A percentile compares a stretch with the other conserved stretches of the same genome.
Conservation (phyloP, 805 yeast species). For the Hanseniaspora jakobsenii region DNA sequence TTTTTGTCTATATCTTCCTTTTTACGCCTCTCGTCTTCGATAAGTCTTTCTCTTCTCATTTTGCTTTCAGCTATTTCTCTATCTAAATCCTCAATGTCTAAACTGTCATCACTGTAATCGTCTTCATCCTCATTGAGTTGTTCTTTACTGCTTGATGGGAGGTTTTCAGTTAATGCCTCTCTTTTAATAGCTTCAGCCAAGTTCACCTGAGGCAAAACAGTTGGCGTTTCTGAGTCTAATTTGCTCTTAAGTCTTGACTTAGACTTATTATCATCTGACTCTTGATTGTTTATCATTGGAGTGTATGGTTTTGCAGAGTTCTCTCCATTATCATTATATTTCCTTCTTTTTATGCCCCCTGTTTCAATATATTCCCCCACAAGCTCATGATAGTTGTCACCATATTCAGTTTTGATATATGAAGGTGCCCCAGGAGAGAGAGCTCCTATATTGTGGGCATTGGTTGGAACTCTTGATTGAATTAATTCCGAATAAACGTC, state of each 20-base stretch:
- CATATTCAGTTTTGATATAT: neutral
- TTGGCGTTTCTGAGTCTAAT: neutral
- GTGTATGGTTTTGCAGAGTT: too few relatives aligned
- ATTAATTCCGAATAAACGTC: slow-evolving; percentile 16
- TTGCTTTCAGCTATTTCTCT: slow-evolving; percentile 13
- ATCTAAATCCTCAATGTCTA: slow-evolving; percentile 13
- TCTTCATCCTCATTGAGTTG: slow-evolving; percentile 8
- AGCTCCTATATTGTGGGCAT: neutral
- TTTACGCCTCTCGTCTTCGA: neutral
- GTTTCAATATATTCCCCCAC: neutral
- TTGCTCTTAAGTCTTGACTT: too few relatives aligned
- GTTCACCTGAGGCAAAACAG: neutral
- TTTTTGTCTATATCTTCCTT: neutral
- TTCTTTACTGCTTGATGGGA: too few relatives aligned
- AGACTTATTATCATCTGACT: too few relatives aligned
- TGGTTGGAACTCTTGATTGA: slow-evolving; percentile 23
- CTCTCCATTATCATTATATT: neutral
- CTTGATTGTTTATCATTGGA: too few relatives aligned
- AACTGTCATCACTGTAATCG: slow-evolving; percentile 9
- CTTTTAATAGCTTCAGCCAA: neutral
- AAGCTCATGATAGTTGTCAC: neutral
- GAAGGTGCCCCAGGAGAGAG: neutral
- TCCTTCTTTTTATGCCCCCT: neutral
- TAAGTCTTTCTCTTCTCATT: slow-evolving; percentile 7
- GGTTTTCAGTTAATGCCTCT: too few relatives aligned